Evolutionary conservation across 257 asterid species (phyloP).

Genomic region (Scutellaria baicalensis): DNA sequence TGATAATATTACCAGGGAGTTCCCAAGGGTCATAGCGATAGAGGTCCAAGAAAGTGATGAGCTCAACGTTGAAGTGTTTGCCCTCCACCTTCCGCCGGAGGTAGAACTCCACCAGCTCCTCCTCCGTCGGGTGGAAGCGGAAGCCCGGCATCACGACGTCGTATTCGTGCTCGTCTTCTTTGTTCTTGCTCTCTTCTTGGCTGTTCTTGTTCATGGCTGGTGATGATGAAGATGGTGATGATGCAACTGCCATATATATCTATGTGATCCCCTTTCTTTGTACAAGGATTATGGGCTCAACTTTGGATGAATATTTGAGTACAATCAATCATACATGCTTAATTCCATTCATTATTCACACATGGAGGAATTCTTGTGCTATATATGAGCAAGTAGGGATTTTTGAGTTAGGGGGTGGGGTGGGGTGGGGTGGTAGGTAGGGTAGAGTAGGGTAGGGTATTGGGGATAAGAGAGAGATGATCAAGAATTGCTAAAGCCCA

Average conservation of each 20-base stretch:
- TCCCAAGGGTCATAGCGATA: conserved; percentile 96
- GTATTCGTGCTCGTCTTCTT: conserved; percentile 41
- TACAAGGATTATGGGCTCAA: no score
- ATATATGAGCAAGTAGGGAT: not conserved
- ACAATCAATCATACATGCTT: no score
- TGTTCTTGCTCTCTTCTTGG: conserved; percentile 27
- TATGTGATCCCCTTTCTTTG: no score
- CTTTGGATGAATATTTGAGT: no score
- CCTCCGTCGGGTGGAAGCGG: conserved; percentile 85
- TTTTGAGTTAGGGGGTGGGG: not conserved
- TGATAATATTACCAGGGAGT: conserved; percentile 82
- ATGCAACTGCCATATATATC: conserved; percentile 65
- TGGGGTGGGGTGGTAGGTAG: not conserved
- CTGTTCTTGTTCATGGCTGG: conserved; percentile 47
- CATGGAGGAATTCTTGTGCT: conserved; percentile 1
- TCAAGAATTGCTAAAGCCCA: conserved; percentile 3
- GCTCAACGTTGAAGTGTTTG: conserved; percentile 80
- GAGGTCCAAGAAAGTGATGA: conserved; percentile 83
- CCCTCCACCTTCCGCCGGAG: conserved; percentile 98
- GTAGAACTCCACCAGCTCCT: conserved; percentile 82
- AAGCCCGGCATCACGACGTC: conserved; percentile 91
- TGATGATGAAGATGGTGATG: conserved; percentile 9
- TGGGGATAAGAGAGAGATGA: conserved; percentile 7
- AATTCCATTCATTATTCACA: not conserved
- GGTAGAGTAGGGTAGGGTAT: not conserved